Evolutionary conservation across 108 stramenopile genomes (phyloP).

Genomic region (Cyclotella baltica): DNA sequence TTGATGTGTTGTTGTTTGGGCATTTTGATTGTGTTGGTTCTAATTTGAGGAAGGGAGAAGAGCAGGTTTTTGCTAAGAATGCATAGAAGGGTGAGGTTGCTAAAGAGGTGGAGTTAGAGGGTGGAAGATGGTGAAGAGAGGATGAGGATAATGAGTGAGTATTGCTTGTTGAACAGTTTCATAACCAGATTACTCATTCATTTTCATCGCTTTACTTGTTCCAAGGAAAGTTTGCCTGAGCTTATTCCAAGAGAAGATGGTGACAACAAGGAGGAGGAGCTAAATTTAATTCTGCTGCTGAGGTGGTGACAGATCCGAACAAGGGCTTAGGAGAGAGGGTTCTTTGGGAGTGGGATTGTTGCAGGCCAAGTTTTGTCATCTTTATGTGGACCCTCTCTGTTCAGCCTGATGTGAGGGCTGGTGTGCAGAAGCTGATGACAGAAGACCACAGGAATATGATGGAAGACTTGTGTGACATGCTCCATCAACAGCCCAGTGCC

Average conservation of each 20-base stretch:
- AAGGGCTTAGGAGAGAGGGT: too few species aligned
- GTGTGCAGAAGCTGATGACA: background rate
- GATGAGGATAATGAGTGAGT: constrained; percentile 20
- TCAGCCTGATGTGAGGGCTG: background rate
- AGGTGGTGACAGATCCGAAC: too few species aligned
- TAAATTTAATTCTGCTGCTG: too few species aligned
- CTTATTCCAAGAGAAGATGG: too few species aligned
- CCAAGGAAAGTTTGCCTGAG: too few species aligned
- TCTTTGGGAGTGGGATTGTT: too few species aligned
- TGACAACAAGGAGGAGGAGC: too few species aligned
- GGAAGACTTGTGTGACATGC: background rate
- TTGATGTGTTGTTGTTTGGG: constrained; percentile 13
- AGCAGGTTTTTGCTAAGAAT: too few species aligned
- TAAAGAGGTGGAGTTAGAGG: too few species aligned
- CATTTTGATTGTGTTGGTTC: background rate
- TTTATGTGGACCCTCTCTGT: background rate
- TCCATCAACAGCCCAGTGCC: background rate
- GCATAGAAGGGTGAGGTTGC: constrained; percentile 3
- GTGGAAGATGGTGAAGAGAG: constrained; percentile 4
- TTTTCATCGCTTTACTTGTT: too few species aligned
- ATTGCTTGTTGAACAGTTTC: too few species aligned
- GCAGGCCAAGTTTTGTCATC: constrained; percentile 12
- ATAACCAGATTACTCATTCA: too few species aligned
- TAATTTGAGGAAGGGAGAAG: constrained; percentile 2
- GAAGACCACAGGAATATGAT: background rate